A percentile compares a stretch with the other conserved stretches of the same genome.
These are phyloP conservation scores for Calocybe indica DNA, from an alignment of 768 basidiomycete species.

Conservation along the genomic window DNA sequence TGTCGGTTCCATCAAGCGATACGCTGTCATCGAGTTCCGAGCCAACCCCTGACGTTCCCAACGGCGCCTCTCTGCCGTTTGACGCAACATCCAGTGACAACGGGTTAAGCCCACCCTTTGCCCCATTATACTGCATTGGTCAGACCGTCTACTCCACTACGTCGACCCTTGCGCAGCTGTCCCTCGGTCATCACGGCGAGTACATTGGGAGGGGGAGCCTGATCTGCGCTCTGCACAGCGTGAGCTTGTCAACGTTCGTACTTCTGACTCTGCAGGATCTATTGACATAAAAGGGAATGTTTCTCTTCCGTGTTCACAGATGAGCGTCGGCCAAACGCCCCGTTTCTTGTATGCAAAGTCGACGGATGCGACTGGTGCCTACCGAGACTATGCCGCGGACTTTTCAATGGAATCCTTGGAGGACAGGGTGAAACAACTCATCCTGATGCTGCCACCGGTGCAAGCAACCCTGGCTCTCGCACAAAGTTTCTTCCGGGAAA, in stretches of 20 bases:
- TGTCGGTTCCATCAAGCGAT: slow-evolving; percentile 6
- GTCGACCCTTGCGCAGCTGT: slow-evolving; percentile 35
- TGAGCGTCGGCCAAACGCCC: slow-evolving; percentile 24
- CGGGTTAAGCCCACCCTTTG: slow-evolving; percentile 5
- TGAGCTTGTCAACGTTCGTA: slow-evolving; percentile 12
- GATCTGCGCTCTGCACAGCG: slow-evolving; percentile 40
- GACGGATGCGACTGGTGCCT: slow-evolving; percentile 26
- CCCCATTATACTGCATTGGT: slow-evolving; percentile 17
- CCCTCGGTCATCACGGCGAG: slow-evolving; percentile 42
- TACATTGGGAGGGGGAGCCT: slow-evolving; percentile 43
- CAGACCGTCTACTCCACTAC: slow-evolving; percentile 33
- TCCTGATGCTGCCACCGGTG: slow-evolving; percentile 26
- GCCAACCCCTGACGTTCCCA: slow-evolving; percentile 7
- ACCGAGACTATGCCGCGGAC: slow-evolving; percentile 16
- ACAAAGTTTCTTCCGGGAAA: slow-evolving; percentile 34
- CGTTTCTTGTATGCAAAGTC: slow-evolving; percentile 36
- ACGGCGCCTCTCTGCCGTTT: not conserved
- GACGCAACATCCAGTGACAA: slow-evolving; percentile 3
- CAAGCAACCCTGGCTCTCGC: slow-evolving; percentile 28
- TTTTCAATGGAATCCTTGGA: slow-evolving; percentile 15
- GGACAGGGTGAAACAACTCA: slow-evolving; percentile 23
- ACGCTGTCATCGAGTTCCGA: not conserved
- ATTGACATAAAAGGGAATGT: slow-evolving; percentile 1
- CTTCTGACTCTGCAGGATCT: not conserved
- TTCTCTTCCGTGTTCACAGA: slow-evolving; percentile 16